A percentile compares a stretch with the other conserved stretches of the same genome.
phyloP scores from a whole-genome alignment of 192 early-diverging fungal species.

The Coemansia guatemalensis region DNA sequence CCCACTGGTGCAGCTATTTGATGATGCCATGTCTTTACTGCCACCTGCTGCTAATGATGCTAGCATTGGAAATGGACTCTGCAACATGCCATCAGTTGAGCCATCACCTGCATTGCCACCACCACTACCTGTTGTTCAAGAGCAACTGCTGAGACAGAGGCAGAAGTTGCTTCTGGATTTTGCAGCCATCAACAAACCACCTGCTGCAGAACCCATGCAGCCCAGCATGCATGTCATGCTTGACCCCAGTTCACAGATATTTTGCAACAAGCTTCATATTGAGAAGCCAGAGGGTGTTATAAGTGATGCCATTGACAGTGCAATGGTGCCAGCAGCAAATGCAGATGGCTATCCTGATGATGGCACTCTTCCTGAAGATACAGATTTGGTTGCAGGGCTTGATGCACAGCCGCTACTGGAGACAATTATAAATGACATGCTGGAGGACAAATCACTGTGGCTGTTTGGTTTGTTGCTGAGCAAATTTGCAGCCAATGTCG shows the following conservation, averaged over 20 bases:
- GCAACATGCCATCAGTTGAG: background rate
- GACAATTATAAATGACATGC: slow-evolving; percentile 20
- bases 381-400: background rate
- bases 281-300: background rate
- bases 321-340: background rate
- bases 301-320: background rate
- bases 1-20: background rate
- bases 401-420: background rate
- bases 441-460: slow-evolving; percentile 54
- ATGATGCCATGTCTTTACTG: background rate
- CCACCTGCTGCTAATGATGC: background rate
- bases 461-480: slow-evolving; percentile 54
- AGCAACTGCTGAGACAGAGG: background rate
- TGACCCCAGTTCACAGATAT: slow-evolving; percentile 37
- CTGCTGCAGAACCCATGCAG: background rate
- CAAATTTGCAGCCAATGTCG: slow-evolving; percentile 24
- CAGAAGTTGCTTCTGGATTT: background rate
- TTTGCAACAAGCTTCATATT: slow-evolving; percentile 21
- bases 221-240: background rate
- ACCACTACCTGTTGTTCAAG: background rate
- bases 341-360: background rate
- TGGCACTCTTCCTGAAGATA: slow-evolving; percentile 4
- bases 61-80: background rate
- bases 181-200: background rate
- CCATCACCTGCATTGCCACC: background rate